Percentiles rank a stretch among this genome's conserved stretches.
phyloP scores from a whole-genome alignment of 2,329 filamentous ascomycete genomes.

The Aspergillus clavatus region DNA sequence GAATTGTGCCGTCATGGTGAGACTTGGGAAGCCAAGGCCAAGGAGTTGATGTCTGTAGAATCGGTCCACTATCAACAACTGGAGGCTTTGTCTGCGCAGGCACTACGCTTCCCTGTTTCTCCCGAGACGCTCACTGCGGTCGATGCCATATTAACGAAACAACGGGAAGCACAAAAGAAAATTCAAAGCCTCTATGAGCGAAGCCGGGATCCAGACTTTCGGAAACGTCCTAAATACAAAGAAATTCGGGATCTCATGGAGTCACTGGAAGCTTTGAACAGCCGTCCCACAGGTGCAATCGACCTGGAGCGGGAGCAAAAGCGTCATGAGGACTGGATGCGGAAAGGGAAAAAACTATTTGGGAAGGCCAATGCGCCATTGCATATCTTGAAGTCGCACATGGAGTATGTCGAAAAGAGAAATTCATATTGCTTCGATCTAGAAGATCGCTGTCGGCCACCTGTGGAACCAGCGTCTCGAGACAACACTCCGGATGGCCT shows the following conservation, averaged over 20 bases:
- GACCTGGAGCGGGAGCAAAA: conserved; percentile 94
- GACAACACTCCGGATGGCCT: conserved; percentile 63
- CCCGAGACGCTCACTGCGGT: conserved; percentile 74
- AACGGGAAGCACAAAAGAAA: conserved; percentile 86
- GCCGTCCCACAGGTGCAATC: conserved; percentile 82
- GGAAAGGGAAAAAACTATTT: conserved; percentile 93
- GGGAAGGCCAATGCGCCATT: conserved; percentile 96
- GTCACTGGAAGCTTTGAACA: conserved; percentile 80
- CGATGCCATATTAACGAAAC: conserved; percentile 90
- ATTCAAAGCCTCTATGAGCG: conserved; percentile 77
- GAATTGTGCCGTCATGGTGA: conserved; percentile 73
- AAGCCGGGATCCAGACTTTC: conserved; percentile 68
- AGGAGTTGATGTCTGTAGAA: conserved; percentile 88
- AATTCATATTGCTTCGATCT: conserved; percentile 91
- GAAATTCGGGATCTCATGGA: conserved; percentile 91
- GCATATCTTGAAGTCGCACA: conserved; percentile 90
- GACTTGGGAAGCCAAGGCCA: conserved; percentile 87
- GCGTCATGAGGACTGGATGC: conserved; percentile 98
- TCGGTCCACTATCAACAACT: conserved; percentile 90
- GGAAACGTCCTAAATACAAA: conserved; percentile 75
- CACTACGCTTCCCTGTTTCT: conserved; percentile 72
- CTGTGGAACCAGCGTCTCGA: conserved; percentile 85
- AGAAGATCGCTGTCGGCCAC: conserved; percentile 78
- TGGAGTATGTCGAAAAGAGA: conserved; percentile 85
- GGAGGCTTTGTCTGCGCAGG: conserved; percentile 83